Conservation (phyloP, 169 alveolate species). For the Miamiensis avidus region DNA sequence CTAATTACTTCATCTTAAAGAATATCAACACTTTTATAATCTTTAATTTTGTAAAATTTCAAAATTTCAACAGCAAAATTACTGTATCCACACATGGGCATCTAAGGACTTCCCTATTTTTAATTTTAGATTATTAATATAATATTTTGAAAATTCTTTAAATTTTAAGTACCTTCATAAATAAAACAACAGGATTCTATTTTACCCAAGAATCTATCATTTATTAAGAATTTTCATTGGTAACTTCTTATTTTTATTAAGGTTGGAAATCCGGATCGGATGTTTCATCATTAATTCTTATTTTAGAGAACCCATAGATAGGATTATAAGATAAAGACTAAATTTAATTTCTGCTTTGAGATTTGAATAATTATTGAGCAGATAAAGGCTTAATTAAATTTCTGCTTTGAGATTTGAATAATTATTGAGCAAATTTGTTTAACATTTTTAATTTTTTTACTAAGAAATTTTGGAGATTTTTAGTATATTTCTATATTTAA, state of each 20-base stretch:
- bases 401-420: no score
- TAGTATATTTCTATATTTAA: no score
- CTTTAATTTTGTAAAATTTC: conserved; percentile 56
- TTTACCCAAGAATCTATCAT: conserved; percentile 8
- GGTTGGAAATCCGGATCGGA: neutral
- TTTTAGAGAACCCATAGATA: neutral
- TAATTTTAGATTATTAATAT: no score
- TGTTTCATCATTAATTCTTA: neutral
- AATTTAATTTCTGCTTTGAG: no score
- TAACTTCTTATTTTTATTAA: no score
- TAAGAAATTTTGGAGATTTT: no score
- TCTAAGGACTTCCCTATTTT: conserved; percentile 25
- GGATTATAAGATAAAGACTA: no score
- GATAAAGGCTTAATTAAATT: no score
- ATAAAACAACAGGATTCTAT: conserved; percentile 64
- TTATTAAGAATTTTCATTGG: neutral
- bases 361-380: no score
- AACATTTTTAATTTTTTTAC: no score
- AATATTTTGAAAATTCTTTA: conserved; percentile 14
- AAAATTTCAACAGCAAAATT: conserved; percentile 52
- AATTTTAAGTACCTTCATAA: conserved; percentile 63
- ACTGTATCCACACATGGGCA: conserved; percentile 40
- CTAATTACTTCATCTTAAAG: conserved; percentile 82
- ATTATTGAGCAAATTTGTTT: no score
- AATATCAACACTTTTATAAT: conserved; percentile 81